phyloP scores from a whole-genome alignment of 2,329 filamentous ascomycete species.

The Calonectria naviculata region DNA sequence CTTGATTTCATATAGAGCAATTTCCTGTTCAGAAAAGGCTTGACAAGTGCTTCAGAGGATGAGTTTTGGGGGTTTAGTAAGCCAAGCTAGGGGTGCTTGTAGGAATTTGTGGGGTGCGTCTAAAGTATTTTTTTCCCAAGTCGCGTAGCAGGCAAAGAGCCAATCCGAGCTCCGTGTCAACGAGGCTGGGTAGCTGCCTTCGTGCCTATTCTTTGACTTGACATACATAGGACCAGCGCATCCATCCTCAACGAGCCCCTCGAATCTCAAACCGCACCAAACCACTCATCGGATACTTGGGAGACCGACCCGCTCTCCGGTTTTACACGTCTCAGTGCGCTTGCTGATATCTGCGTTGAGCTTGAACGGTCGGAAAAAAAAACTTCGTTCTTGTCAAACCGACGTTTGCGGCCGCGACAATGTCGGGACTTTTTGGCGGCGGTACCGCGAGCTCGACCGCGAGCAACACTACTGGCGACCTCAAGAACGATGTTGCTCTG shows the following conservation, averaged over 20 bases:
- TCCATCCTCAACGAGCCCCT: slow-evolving; percentile 13
- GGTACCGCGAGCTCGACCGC: slow-evolving; percentile 63
- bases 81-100: neutral
- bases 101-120: slow-evolving; percentile 24
- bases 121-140: slow-evolving; percentile 30
- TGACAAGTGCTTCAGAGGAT: neutral
- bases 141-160: slow-evolving; percentile 22
- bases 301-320: neutral
- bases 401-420: slow-evolving; percentile 32
- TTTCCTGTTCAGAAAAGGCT: neutral
- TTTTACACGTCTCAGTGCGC: neutral
- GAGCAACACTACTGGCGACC: slow-evolving; percentile 85
- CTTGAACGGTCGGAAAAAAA: slow-evolving; percentile 8
- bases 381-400: slow-evolving; percentile 1
- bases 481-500: slow-evolving; percentile 88
- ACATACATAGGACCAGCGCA: slow-evolving; percentile 37
- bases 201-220: slow-evolving; percentile 37
- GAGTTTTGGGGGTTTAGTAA: neutral
- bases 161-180: slow-evolving; percentile 40
- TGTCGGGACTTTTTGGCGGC: slow-evolving; percentile 72
- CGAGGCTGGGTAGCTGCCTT: slow-evolving; percentile 43
- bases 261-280: neutral
- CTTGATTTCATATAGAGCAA: neutral
- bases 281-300: neutral
- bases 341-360: neutral